Conservation (phyloP, 257 asterid species). For the Leonotis leonurus region DNA sequence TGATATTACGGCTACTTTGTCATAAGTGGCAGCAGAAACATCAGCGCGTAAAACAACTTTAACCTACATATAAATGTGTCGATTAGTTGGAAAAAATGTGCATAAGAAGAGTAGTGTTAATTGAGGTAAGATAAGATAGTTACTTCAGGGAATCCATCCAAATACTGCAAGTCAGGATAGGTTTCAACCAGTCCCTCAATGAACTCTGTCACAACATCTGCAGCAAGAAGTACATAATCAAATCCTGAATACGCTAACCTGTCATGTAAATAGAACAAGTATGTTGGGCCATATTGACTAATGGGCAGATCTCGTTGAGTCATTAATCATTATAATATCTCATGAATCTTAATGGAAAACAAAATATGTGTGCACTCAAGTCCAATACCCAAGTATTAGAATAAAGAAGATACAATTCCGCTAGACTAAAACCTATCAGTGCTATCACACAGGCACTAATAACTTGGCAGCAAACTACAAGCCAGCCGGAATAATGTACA, state of each 20-base stretch:
- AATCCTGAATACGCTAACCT: not conserved
- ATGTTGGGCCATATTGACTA: no score
- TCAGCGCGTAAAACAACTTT: conserved; percentile 97
- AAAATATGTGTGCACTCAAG: not conserved
- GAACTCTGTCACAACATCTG: conserved; percentile 96
- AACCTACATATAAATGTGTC: conserved; percentile 36
- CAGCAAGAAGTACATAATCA: conserved; percentile 20
- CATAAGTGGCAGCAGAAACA: conserved; percentile 57
- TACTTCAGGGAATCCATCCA: conserved; percentile 96
- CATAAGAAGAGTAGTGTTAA: not conserved
- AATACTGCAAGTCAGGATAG: conserved; percentile 85
- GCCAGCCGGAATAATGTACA: conserved; percentile 3
- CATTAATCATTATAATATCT: no score
- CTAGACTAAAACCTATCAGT: not conserved
- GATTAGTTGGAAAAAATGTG: conserved; percentile 11
- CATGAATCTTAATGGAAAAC: no score
- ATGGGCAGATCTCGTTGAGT: no score
- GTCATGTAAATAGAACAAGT: not conserved
- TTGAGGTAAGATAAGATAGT: conserved; percentile 8
- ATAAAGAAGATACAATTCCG: not conserved
- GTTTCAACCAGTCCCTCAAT: conserved; percentile 94
- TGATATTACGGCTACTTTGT: conserved; percentile 91
- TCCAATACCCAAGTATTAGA: not conserved
- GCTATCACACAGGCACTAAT: not conserved
- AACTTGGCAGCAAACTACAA: not conserved